Evolutionary conservation across 306 rosid species (phyloP).

Genomic region (Prunus mira): DNA sequence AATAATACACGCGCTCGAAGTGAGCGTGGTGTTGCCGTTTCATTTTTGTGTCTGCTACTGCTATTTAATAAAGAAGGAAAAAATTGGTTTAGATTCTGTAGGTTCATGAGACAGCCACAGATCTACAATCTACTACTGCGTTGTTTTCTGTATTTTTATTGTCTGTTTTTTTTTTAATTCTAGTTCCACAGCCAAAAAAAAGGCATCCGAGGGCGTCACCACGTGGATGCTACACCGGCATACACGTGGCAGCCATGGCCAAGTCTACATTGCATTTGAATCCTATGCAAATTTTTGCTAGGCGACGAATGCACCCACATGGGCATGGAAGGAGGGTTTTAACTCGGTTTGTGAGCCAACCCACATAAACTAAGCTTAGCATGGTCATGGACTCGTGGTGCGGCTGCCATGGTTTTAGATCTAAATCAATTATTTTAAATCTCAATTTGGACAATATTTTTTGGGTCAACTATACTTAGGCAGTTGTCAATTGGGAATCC

Average conservation of each 20-base stretch:
- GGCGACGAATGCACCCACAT: constrained; percentile 35
- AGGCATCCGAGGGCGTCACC: constrained; percentile 54
- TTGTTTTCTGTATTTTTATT: not conserved
- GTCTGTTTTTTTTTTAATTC: not conserved
- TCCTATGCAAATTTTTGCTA: not conserved
- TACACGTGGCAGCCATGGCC: constrained; percentile 25
- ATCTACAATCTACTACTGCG: not conserved
- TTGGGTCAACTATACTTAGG: not conserved
- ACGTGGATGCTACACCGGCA: constrained; percentile 12
- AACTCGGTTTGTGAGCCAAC: constrained; percentile 17
- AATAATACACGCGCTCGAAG: too few relatives aligned
- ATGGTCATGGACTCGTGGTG: not conserved
- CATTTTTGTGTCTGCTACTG: not conserved
- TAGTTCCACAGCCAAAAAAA: not conserved
- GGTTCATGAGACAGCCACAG: not conserved
- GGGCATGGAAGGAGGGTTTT: constrained; percentile 7
- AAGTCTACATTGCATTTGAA: constrained; percentile 8
- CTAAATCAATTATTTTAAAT: not conserved
- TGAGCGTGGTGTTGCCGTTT: not conserved
- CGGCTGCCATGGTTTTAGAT: not conserved
- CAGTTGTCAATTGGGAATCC: not conserved
- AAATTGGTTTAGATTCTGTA: not conserved
- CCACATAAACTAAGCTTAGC: not conserved
- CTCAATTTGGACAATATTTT: not conserved
- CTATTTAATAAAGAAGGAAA: not conserved